These are phyloP conservation scores for Ustilago esculenta DNA, from an alignment of 1,284 basidiomycete species.

Conservation along the genomic window DNA sequence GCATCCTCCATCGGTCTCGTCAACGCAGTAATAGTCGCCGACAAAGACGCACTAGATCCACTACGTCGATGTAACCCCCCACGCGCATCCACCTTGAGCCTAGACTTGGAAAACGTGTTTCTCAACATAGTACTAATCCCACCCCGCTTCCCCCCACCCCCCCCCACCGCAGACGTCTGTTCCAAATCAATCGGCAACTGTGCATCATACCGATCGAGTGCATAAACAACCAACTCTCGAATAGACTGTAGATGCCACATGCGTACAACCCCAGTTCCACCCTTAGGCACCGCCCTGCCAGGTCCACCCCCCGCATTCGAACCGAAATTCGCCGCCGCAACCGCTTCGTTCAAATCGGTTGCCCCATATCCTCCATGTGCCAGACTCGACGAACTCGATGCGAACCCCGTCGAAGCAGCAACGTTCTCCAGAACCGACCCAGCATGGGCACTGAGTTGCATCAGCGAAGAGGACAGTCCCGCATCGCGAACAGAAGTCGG, in stretches of 20 bases:
- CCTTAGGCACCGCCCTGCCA: conserved; percentile 45
- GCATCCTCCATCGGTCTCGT: too few species aligned
- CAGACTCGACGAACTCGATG: conserved; percentile 17
- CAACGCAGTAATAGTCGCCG: conserved; percentile 10
- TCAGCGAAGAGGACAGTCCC: conserved; percentile 24
- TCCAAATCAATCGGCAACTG: conserved; percentile 41
- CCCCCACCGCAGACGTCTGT: conserved; percentile 1
- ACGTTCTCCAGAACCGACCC: conserved; percentile 42
- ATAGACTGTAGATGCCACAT: conserved; percentile 60
- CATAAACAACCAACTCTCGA: conserved; percentile 42
- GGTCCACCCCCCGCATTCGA: conserved; percentile 42
- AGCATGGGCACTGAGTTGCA: conserved; percentile 47
- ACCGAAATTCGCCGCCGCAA: conserved; percentile 48
- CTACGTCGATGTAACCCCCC: conserved; percentile 1
- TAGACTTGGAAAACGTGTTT: conserved; percentile 34
- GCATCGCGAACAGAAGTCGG: conserved; percentile 14
- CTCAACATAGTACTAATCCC: conserved; percentile 38
- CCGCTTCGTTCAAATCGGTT: conserved; percentile 12
- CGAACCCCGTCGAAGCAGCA: conserved; percentile 1
- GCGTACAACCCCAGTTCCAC: conserved; percentile 37
- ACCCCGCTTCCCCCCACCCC: conserved; percentile 4
- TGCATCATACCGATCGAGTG: conserved; percentile 41
- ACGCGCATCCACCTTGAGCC: not conserved
- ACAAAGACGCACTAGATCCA: conserved; percentile 5
- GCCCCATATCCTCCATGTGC: conserved; percentile 16